Conservation (phyloP, 495 filamentous ascomycete genomes). For the Penicillium manginii region DNA sequence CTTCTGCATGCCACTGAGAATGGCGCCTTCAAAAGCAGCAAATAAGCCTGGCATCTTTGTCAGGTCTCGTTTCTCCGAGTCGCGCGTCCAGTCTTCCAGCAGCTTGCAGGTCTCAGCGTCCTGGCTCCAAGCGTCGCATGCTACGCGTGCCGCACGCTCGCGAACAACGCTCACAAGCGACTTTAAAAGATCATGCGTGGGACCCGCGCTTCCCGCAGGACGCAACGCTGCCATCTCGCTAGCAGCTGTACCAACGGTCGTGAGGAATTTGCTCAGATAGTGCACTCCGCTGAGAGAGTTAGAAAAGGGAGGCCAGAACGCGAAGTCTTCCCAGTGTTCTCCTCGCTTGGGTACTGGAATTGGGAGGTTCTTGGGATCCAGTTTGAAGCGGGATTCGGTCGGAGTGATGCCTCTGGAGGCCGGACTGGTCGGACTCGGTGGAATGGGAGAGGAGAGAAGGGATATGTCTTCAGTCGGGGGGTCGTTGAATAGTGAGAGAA, state of each 20-base stretch:
- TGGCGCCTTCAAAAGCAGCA: constrained; percentile 72
- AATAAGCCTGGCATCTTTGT: constrained; percentile 90
- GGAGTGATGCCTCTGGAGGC: constrained; percentile 52
- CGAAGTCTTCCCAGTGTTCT: constrained; percentile 89
- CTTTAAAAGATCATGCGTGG: constrained; percentile 67
- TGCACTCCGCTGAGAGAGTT: constrained; percentile 88
- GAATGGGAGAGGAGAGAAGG: constrained; percentile 76
- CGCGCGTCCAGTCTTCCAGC: constrained; percentile 88
- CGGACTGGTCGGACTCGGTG: constrained; percentile 72
- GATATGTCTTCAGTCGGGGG: constrained; percentile 90
- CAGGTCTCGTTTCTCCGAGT: constrained; percentile 74
- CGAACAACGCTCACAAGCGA: constrained; percentile 74
- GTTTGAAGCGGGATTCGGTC: constrained; percentile 71
- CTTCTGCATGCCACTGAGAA: constrained; percentile 85
- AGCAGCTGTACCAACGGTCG: constrained; percentile 79
- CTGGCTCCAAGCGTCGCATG: constrained; percentile 82
- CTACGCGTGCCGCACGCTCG: constrained; percentile 78
- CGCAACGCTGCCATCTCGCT: constrained; percentile 80
- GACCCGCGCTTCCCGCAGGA: constrained; percentile 60
- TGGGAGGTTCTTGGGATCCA: constrained; percentile 75
- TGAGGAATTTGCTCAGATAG: constrained; percentile 80
- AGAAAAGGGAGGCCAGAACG: constrained; percentile 93
- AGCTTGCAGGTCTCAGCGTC: constrained; percentile 88
- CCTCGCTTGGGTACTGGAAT: constrained; percentile 75
- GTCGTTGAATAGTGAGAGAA: constrained; percentile 83